Evolutionary conservation across 805 yeast genomes (phyloP), one percentile per base, ranked within the genome.

Genomic region (Starmerella apis): DNA sequence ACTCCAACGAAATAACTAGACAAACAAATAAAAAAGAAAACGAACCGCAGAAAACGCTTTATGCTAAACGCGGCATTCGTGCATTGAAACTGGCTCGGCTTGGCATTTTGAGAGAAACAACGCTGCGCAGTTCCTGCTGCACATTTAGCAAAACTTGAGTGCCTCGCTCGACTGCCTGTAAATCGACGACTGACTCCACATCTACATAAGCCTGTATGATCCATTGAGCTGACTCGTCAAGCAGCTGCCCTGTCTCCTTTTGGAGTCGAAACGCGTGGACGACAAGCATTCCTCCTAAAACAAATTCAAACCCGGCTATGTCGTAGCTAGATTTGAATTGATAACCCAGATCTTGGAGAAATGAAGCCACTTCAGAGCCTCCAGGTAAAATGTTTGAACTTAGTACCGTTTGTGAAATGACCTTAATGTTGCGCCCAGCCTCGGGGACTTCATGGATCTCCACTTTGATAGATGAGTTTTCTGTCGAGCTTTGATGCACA

Each of bases 1-100:
- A n/a, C n/a, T n/a, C n/a, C n/a, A n/a, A n/a, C n/a, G n/a, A n/a
- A n/a, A n/a, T n/a, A n/a, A n/a, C n/a, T n/a, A n/a, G n/a, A n/a
- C n/a, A n/a, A n/a, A n/a, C n/a, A n/a, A n/a, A n/a, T n/a, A n/a
- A n/a, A n/a, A n/a, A n/a, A n/a, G n/a, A n/a, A n/a, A n/a, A n/a
- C n/a, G n/a, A n/a, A n/a, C n/a, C n/a, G n/a, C n/a, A 13, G 3
- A 3, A 13, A 18, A 7, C 16, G 16, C n/a, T 10, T 33, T 22
- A 33, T n/a, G 22, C 22, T n/a, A 37, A 16, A 4, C 58, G 37
- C 14, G 69, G 57, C 25, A 83, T 72, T 57, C 95, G 74, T 1
- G 88, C 78, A 63, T 87, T 95, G 86, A 87, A 85, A 23, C 73
- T 70, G 61, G 77, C 78, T 54, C 95, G 72, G 60, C 85, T 92